phyloP scores from a whole-genome alignment of 768 basidiomycete species.

The Tulasnella sp. region DNA sequence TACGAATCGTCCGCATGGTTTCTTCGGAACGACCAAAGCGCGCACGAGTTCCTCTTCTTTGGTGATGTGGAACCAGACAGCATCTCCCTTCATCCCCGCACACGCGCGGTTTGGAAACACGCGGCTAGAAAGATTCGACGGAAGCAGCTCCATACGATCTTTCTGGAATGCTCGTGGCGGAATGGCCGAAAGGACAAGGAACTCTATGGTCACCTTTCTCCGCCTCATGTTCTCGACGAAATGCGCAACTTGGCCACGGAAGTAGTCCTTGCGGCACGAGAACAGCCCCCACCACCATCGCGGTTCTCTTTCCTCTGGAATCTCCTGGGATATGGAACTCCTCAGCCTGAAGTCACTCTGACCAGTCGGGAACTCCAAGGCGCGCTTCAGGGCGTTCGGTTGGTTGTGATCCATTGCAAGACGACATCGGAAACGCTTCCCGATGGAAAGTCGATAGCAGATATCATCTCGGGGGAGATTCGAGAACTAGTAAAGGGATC shows the following conservation, averaged over 20 bases:
- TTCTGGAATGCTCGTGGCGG: conserved; percentile 94
- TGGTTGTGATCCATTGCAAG: conserved; percentile 91
- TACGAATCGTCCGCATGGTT: conserved; percentile 89
- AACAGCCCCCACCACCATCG: conserved; percentile 44
- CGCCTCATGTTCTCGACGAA: conserved; percentile 77
- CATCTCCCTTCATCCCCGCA: conserved; percentile 62
- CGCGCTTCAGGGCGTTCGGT: conserved; percentile 43
- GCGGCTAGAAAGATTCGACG: conserved; percentile 76
- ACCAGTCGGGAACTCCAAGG: conserved; percentile 23
- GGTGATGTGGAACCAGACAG: conserved; percentile 92
- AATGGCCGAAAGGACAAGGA: conserved; percentile 65
- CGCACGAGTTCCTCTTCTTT: conserved; percentile 84
- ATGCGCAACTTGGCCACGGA: conserved; percentile 69
- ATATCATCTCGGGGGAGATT: conserved; percentile 77
- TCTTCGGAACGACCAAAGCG: conserved; percentile 60
- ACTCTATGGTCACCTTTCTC: conserved; percentile 86
- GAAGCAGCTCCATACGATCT: conserved; percentile 70
- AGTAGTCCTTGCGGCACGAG: conserved; percentile 52
- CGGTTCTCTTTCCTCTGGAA: conserved; percentile 40
- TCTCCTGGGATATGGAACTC: conserved; percentile 16
- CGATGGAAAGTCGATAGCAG: conserved; percentile 53
- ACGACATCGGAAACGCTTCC: conserved; percentile 58
- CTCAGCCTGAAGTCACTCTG: background rate
- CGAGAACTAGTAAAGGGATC: conserved; percentile 60
- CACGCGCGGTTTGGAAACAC: conserved; percentile 73